Conservation (phyloP, 495 filamentous ascomycete genomes). For the Trichoderma erinaceum region DNA sequence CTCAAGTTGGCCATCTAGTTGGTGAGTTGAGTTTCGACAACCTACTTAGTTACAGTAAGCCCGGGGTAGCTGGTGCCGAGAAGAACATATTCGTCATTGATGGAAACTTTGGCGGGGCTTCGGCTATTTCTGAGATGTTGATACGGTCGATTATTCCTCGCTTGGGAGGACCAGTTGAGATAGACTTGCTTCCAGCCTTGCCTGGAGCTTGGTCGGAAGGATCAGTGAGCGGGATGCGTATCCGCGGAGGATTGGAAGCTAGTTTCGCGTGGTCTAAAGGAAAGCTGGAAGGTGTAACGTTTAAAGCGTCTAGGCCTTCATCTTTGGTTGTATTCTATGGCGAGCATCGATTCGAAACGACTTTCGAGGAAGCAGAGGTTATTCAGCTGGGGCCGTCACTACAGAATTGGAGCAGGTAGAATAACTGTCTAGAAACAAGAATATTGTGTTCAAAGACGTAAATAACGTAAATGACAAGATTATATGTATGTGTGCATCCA, state of each 20-base stretch:
- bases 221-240: conserved; percentile 23
- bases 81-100: conserved; percentile 27
- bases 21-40: conserved; percentile 21
- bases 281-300: conserved; percentile 20
- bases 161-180: conserved; percentile 14
- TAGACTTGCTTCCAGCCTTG: conserved; percentile 28
- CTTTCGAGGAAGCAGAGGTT: conserved; percentile 13
- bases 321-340: conserved; percentile 36
- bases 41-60: conserved; percentile 20
- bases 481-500: too few relatives aligned
- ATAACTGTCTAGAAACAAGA: not conserved
- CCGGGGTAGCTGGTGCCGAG: conserved; percentile 20
- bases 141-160: conserved; percentile 19
- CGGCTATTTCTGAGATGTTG: conserved; percentile 27
- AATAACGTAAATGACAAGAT: too few relatives aligned
- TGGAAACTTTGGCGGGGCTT: conserved; percentile 27
- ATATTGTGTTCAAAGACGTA: too few relatives aligned
- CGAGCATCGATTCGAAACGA: conserved; percentile 12
- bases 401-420: not conserved
- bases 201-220: conserved; percentile 23
- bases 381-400: conserved; percentile 13
- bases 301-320: conserved; percentile 24
- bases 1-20: conserved; percentile 20
- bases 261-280: conserved; percentile 26
- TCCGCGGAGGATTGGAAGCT: conserved; percentile 25